These are phyloP conservation scores for Naegleria lovaniensis DNA, from an alignment of 208 protist genomes.

Conservation along the genomic window DNA sequence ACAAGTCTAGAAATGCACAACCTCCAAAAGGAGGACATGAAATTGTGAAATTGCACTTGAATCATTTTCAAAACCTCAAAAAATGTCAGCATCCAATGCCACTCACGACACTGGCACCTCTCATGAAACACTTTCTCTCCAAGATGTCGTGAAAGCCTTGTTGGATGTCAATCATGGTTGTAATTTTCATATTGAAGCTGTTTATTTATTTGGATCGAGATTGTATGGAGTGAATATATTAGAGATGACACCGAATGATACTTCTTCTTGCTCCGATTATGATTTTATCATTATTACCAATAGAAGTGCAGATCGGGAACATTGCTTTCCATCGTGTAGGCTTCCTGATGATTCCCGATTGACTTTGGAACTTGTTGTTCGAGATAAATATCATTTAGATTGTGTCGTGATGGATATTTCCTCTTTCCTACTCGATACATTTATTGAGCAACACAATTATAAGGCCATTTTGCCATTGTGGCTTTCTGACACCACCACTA, in stretches of 20 bases:
- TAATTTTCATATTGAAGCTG: neutral
- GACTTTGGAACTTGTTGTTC: neutral
- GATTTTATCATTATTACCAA: neutral
- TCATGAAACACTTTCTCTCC: neutral
- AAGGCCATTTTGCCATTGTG: neutral
- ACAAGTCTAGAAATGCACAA: too few species aligned
- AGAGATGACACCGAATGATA: too few species aligned
- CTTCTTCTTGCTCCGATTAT: neutral
- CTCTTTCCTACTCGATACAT: neutral
- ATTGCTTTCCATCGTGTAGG: too few species aligned
- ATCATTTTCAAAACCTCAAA: too few species aligned
- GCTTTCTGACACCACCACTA: neutral
- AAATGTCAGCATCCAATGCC: too few species aligned
- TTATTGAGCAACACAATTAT: neutral
- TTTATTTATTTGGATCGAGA: neutral
- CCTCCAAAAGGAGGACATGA: too few species aligned
- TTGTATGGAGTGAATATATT: neutral
- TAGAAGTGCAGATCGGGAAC: neutral
- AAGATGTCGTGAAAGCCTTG: neutral
- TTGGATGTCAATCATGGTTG: neutral
- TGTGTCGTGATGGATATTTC: neutral
- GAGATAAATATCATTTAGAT: neutral
- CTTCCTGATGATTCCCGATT: neutral
- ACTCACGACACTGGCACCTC: too few species aligned
- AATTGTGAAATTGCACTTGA: too few species aligned